Conservation (phyloP, 768 basidiomycete species). For the Kwoniella dejecticola region DNA sequence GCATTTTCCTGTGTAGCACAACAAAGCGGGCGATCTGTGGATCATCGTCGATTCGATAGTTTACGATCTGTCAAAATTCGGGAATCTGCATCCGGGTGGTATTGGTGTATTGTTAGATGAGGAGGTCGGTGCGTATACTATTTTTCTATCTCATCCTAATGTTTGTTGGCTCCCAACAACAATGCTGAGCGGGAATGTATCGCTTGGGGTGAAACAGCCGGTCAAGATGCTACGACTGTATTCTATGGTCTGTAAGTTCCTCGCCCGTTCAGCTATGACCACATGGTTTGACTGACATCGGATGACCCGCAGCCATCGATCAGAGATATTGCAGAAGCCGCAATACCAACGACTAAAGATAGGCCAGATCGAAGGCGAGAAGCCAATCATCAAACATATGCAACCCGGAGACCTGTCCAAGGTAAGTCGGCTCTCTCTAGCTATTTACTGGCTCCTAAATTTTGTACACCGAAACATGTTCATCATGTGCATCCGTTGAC, state of each 20-base stretch:
- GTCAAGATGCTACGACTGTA: constrained; percentile 80
- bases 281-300: no score
- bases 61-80: constrained; percentile 79
- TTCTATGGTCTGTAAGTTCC: constrained; percentile 71
- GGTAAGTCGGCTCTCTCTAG: no score
- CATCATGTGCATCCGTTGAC: background rate
- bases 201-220: constrained; percentile 60
- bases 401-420: constrained; percentile 65
- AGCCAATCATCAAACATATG: constrained; percentile 61
- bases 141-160: no score
- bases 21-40: constrained; percentile 81
- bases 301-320: no score
- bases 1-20: constrained; percentile 62
- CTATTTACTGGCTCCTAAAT: no score
- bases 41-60: constrained; percentile 81
- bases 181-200: background rate
- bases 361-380: constrained; percentile 68
- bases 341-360: constrained; percentile 69
- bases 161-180: background rate
- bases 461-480: no score
- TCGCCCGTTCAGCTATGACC: background rate
- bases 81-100: constrained; percentile 77
- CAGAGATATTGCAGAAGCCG: constrained; percentile 75
- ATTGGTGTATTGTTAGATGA: constrained; percentile 71
- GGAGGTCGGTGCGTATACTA: constrained; percentile 72